These are phyloP conservation scores for Dittrichia graveolens DNA, from an alignment of 129 eudicot species.

Conservation along the genomic window DNA sequence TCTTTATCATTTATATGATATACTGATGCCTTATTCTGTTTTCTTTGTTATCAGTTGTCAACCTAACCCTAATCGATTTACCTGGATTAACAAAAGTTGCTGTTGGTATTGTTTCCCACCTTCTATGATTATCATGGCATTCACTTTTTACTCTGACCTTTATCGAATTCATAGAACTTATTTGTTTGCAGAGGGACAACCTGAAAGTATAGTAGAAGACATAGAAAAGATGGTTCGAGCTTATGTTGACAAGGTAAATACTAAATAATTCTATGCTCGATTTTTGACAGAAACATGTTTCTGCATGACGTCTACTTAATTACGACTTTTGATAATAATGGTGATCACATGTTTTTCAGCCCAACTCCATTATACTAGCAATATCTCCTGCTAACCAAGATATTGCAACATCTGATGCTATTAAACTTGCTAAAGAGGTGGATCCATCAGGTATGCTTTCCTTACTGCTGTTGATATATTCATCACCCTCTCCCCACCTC, in stretches of 20 bases:
- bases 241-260: slow-evolving; percentile 87
- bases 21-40: slow-evolving; percentile 23
- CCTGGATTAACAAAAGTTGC: slow-evolving; percentile 99
- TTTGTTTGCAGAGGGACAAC: slow-evolving; percentile 79
- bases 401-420: slow-evolving; percentile 93
- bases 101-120: slow-evolving; percentile 58
- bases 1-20: not conserved
- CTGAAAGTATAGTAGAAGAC: slow-evolving; percentile 90
- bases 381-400: slow-evolving; percentile 95
- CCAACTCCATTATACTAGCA: slow-evolving; percentile 80
- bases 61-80: slow-evolving; percentile 83
- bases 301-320: not conserved
- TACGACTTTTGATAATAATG: not conserved
- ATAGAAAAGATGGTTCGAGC: slow-evolving; percentile 93
- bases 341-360: slow-evolving; percentile 39
- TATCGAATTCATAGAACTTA: slow-evolving; percentile 1
- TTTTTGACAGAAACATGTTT: not conserved
- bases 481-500: too few relatives aligned
- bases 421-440: slow-evolving; percentile 81
- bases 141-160: slow-evolving; percentile 14
- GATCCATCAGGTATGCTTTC: slow-evolving; percentile 67
- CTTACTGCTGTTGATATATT: slow-evolving; percentile 14
- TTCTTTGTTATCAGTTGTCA: slow-evolving; percentile 68
- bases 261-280: slow-evolving; percentile 31
- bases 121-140: slow-evolving; percentile 7